Base-by-base conservation (phyloP, 106 monocot genomes). In the Acorus gramineus region DNA sequence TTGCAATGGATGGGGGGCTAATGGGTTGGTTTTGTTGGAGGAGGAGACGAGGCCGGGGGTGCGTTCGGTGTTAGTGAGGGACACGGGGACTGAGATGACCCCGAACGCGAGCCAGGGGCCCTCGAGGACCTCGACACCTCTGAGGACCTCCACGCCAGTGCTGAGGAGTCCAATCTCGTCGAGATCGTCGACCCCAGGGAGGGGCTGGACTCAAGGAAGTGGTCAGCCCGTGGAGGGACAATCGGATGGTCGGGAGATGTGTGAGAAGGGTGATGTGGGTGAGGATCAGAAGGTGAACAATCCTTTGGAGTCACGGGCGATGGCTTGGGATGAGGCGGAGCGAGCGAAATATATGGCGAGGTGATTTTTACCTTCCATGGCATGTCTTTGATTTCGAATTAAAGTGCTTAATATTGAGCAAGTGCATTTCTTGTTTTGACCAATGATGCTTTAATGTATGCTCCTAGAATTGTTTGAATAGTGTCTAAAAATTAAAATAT, bases 61-160 rank as follows among this genome's bases (percentile, higher is more conserved):
- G 11, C 62, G 82, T 45, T 69, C 87, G 2, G 71, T 87, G 7
- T 85, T 82, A 73, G 71, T 96, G 69, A 78, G 95, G 56, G 95
- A 96, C 53, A 74, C 85, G 72, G 95, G 95, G 9, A 96, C 95
- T 0, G 95, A 96, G 70, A 96, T 96, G 90, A 96, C 90, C 2
- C 95, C 95, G 3, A 79, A 83, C 14, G 90, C 85, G 4, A 96
- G 95, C 70, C 85, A 87, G 58, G 95, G 85, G 61, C 95, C 90
- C 2, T 90, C 90, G 3, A 74, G 87, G 69, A 77, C 80, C 9
- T 82, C 68, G 10, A 96, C 89, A 7, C 94, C 94, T 0, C 46
- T 84, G 6, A 69, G 94, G 43, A 81, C 86, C 1, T 70, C 78
- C 3, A 89, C 90, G 0, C 94, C 89, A 0, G 84, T 73, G 64